Evolutionary conservation across 176 grass and related monocot genomes (phyloP), one percentile per base, ranked within the genome.

Genomic region (Dactylis glomerata): DNA sequence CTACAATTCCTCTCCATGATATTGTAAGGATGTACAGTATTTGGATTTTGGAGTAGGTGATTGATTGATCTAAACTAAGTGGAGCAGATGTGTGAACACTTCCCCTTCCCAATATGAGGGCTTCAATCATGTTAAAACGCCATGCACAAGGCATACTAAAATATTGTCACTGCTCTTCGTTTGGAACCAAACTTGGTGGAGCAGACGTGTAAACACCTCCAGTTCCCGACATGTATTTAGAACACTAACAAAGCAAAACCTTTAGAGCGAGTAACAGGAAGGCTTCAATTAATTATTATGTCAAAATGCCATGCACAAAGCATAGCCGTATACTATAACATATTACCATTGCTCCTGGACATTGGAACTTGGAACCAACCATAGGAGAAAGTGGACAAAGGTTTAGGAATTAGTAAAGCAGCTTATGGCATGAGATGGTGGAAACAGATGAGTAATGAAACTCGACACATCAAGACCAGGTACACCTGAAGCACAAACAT

Each of bases 401-500:
- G 40, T 42, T 42, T 57, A 23, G 55, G 55, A 64, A 33, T 65
- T 34, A 15, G 31, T 64, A 76, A 13, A 49, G 49, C 75, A 67
- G 17, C 32, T 74, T 59, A 46, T 6, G n/a, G 3, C 17, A 61
- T 51, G 62, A 44, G 64, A 78, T 27, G 38, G 45, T 86, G 83
- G 28, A 36, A n/a, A 59, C 28, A 76, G 28, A 31, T 38, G 56
- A 51, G 14, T 64, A 12, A 80, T 40, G 11, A 41, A 83, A 23
- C 9, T 7, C 26, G 8, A 45, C 27, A 78, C 73, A 78, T 17
- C 72, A 68, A 51, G 47, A 76, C 87, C 84, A 86, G 88, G 88
- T 90, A 74, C 80, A 86, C 88, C 79, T 79, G 84, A 90, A 74
- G 74, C 80, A 83, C 47, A 70, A 47, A 26, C 20, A 66, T 67